Conservation (phyloP, 345 rosid species). For the Brassica rapa region DNA sequence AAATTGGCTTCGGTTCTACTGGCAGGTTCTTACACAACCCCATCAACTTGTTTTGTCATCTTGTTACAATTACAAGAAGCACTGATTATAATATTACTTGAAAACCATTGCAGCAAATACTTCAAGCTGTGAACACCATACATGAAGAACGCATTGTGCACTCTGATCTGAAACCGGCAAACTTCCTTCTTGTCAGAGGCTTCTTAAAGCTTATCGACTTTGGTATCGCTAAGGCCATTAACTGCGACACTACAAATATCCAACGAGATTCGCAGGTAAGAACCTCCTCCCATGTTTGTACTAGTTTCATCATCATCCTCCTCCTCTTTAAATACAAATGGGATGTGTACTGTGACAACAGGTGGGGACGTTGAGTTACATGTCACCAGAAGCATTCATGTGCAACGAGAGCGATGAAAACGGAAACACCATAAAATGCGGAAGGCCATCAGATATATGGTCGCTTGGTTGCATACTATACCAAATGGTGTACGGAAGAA, state of each 20-base stretch:
- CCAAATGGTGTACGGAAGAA: constrained; percentile 97
- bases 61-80: not conserved
- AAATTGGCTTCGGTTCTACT: constrained; percentile 96
- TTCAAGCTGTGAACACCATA: constrained; percentile 92
- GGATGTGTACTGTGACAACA: constrained; percentile 24
- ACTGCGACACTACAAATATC: constrained; percentile 92
- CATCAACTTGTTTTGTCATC: constrained; percentile 12
- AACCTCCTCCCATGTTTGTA: not conserved
- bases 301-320: not conserved
- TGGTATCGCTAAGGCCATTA: constrained; percentile 97
- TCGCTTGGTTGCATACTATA: constrained; percentile 97
- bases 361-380: constrained; percentile 98
- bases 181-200: constrained; percentile 96
- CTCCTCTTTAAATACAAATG: not conserved
- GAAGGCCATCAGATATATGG: constrained; percentile 98
- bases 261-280: constrained; percentile 97
- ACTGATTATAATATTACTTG: constrained; percentile 2
- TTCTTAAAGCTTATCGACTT: constrained; percentile 94
- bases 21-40: constrained; percentile 73
- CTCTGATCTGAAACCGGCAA: constrained; percentile 97
- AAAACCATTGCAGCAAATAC: constrained; percentile 79
- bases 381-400: constrained; percentile 99
- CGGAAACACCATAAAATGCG: constrained; percentile 90
- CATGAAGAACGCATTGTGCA: constrained; percentile 98
- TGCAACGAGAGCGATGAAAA: constrained; percentile 88